Base-by-base conservation (phyloP, 2,329 filamentous ascomycete genomes). In the Nigrospora sphaerica region DNA sequence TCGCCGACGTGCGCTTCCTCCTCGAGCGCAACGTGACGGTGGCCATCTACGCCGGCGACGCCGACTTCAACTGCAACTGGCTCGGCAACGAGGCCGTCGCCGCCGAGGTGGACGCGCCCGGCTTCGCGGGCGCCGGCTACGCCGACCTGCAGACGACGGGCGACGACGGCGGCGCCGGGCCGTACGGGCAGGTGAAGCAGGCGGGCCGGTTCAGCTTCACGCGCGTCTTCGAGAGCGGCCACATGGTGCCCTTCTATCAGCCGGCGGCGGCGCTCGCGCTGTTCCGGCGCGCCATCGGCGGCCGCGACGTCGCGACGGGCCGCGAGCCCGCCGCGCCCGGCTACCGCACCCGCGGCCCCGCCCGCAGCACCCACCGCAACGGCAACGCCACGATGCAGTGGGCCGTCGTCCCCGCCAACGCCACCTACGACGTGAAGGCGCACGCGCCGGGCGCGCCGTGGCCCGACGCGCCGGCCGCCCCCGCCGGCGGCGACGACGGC, bases 141-240 rank as follows among this genome's bases (percentile, higher is more conserved):
- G 63, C 62, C 34, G 69, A 77, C 54, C 54, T 78, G 35, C 56
- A 54, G 2, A 66, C 63, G 9, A 61, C 60, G 50, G 23, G 36
- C 33, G 34, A 16, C 33, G 32, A 44, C 33, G 34, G 34, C 33
- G 34, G n/a, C 14, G 17, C 19, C 13, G 61, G 74, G n/a, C 68
- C 73, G 12, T 73, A 78, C 57, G 76, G 73, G 7, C 72, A 77
- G 53, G 72, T 74, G 17, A 72, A 69, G 57, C 75, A 80, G 58
- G 63, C 68, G 5, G 74, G 67, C 14, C 67, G 68, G 46, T 77
- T 72, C 59, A 70, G 66, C 39, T 76, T 77, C 56, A 64, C 70
- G 7, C 65, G 75, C 19, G 65, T 78, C 51, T 69, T 65, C 54
- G 60, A 68, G 47, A 57, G 58, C 18, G 67, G 66, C 10, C 67